These are phyloP conservation scores for Gyromitra esculenta DNA, from an alignment of 2,329 filamentous ascomycete species.

Conservation along the genomic window DNA sequence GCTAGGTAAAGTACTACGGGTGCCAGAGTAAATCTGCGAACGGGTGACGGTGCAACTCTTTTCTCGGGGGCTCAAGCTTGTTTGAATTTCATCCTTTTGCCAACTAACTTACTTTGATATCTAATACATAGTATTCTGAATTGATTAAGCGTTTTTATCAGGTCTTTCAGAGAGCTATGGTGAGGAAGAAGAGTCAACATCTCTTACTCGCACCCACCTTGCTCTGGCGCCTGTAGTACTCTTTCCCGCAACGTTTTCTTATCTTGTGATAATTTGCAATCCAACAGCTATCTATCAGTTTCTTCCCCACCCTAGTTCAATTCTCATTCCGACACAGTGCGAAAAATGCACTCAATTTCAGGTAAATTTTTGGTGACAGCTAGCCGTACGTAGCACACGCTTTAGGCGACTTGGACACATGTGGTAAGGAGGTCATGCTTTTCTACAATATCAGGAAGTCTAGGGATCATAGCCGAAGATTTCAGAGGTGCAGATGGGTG, in stretches of 20 bases:
- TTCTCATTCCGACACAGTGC: slow-evolving; percentile 1
- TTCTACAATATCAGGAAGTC: not conserved
- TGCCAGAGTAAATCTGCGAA: too few species aligned
- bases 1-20: not conserved
- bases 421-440: not conserved
- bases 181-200: not conserved
- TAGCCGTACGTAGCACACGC: not conserved
- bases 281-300: not conserved
- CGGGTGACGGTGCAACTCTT: too few species aligned
- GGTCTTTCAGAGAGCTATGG: too few species aligned
- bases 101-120: too few species aligned
- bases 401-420: slow-evolving; percentile 14
- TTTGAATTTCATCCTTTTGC: too few species aligned
- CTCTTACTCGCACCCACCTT: not conserved
- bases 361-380: not conserved
- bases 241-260: not conserved
- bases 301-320: not conserved
- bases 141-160: too few species aligned
- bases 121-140: too few species aligned
- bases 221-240: too few species aligned
- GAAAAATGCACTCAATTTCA: slow-evolving; percentile 16
- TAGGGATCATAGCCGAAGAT: not conserved
- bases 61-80: too few species aligned
- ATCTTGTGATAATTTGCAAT: slow-evolving; percentile 4
- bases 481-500: not conserved